Conservation (phyloP, 805 yeast genomes). For the Pichia gijzeniarum region DNA sequence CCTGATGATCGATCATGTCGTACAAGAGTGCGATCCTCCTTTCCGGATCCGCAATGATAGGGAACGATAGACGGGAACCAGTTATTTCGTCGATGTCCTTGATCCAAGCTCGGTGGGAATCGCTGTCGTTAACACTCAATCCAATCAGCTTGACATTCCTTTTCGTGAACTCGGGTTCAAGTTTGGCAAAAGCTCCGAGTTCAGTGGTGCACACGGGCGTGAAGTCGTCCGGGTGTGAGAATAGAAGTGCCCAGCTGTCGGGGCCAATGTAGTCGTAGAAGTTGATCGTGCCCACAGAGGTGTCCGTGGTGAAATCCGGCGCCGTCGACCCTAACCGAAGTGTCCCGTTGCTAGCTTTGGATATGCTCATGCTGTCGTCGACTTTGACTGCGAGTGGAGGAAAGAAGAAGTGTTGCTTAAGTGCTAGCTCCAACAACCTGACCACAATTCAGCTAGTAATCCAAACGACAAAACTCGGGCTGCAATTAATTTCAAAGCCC, state of each 20-base stretch:
- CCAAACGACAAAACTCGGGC: no score
- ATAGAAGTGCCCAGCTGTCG: conserved; percentile 57
- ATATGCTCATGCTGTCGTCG: conserved; percentile 29
- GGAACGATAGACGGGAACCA: conserved; percentile 52
- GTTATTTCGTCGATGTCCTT: conserved; percentile 65
- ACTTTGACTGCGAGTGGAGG: no score
- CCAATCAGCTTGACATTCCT: conserved; percentile 64
- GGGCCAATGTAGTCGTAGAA: conserved; percentile 56
- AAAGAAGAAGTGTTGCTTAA: no score
- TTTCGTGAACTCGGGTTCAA: conserved; percentile 61
- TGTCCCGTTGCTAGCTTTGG: conserved; percentile 34
- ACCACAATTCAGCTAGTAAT: no score
- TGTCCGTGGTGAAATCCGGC: conserved; percentile 59
- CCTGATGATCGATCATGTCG: conserved; percentile 69
- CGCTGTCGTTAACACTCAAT: conserved; percentile 56
- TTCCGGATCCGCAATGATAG: conserved; percentile 61
- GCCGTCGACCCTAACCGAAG: conserved; percentile 56
- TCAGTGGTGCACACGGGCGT: conserved; percentile 80
- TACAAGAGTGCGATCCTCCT: conserved; percentile 54
- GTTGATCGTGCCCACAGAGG: conserved; percentile 56
- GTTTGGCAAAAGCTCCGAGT: conserved; percentile 66
- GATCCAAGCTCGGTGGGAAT: conserved; percentile 62
- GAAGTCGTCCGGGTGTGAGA: conserved; percentile 74
- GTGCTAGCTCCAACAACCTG: no score
- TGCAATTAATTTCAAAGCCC: no score